Percentiles rank a stretch among this genome's conserved stretches.
These are phyloP conservation scores for Funneliformis mosseae DNA, from an alignment of 192 early-diverging fungal species.

Conservation along the genomic window DNA sequence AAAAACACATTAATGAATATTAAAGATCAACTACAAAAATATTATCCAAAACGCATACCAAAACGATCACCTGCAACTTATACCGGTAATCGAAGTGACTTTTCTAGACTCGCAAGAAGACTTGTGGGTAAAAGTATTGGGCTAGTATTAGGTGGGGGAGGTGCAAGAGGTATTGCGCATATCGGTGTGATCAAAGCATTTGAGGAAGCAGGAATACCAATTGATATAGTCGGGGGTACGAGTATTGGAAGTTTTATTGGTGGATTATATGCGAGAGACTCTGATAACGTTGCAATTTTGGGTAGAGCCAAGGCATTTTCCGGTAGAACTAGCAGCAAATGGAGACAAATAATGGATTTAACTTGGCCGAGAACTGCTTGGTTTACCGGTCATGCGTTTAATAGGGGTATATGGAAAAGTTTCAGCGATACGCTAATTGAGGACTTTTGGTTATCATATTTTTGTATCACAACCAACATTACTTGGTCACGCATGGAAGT, in stretches of 20 bases:
- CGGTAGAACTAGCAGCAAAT: constrained; percentile 74
- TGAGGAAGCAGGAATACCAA: constrained; percentile 96
- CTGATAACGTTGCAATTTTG: constrained; percentile 85
- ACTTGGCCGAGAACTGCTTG: constrained; percentile 94
- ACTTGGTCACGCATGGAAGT: constrained; percentile 93
- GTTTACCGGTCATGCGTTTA: constrained; percentile 95
- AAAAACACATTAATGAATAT: constrained; percentile 63
- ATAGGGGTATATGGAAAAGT: constrained; percentile 94
- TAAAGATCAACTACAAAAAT: constrained; percentile 67
- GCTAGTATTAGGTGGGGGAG: constrained; percentile 94
- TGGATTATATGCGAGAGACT: constrained; percentile 88
- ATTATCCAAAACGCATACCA: constrained; percentile 56
- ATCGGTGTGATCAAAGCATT: constrained; percentile 91
- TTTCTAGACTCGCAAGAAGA: constrained; percentile 82
- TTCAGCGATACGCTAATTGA: constrained; percentile 93
- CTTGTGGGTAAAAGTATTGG: constrained; percentile 91
- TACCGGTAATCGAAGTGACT: constrained; percentile 50
- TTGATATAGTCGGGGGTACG: constrained; percentile 98
- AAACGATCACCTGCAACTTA: constrained; percentile 38
- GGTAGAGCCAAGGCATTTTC: constrained; percentile 87
- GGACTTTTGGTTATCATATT: constrained; percentile 98
- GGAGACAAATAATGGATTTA: constrained; percentile 89
- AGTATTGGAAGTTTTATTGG: constrained; percentile 96
- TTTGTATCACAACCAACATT: constrained; percentile 94
- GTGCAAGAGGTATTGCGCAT: constrained; percentile 92